Base-by-base conservation (phyloP, 2,329 filamentous ascomycete species). In the Colletotrichum noveboracense region DNA sequence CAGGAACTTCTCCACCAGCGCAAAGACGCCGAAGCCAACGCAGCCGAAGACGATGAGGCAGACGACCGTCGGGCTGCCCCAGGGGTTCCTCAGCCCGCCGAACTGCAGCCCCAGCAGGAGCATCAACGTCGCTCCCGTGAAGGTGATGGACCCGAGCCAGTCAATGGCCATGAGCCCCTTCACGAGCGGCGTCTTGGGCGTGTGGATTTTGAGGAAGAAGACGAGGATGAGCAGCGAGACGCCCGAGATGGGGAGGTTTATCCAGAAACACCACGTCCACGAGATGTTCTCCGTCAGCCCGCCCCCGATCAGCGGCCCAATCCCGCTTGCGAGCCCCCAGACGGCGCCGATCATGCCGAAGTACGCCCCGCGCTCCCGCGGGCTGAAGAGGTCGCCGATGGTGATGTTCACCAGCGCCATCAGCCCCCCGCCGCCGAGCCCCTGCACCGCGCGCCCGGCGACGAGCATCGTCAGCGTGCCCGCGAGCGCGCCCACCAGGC, bases 71-170 rank as follows among this genome's bases (percentile, higher is more conserved):
- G 94, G 88, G 0, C 94, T 96, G 68, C 86, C 85, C 95, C 95
- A 98, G 2, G 96, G 93, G 77, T 91, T 91, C 26, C 89, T 88
- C 67, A 95, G 90, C 65, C 95, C 96, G 70, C 96, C 96, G 77
- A 96, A 95, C 81, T 97, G 94, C 13, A 98, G 90, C 1, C 95
- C 96, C 56, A 98, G 91, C 6, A 98, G 91, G 78, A 98, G 88
- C 94, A 98, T 96, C 24, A 97, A 87, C 0, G 94, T 96, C 24
- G 93, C 95, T 56, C 94, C 94, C 28, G 96, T 90, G 81, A 97
- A 91, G 34, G 89, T 84, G 6, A 89, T 16, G 72, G 87, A 89
- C 43, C 90, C 90, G 0, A 86, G 77, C 90, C 90, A 92, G 83
- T 92, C 91, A 61, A 92, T 87, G 21, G 93, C 93, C 36, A 90